These are phyloP conservation scores for Solanum piurae DNA, from an alignment of 257 asterid species.

Conservation along the genomic window DNA sequence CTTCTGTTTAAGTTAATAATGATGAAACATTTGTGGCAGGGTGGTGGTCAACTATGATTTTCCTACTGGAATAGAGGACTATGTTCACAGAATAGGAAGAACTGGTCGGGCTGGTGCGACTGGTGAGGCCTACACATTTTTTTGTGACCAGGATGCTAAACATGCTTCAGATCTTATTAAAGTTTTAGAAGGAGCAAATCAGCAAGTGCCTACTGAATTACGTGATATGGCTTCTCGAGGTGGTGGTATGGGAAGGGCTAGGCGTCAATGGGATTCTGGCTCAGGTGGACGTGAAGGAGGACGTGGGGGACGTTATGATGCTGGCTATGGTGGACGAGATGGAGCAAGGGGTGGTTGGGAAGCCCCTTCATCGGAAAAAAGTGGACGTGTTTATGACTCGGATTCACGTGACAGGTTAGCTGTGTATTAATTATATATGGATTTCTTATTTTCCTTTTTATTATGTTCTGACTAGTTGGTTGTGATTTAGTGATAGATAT, in stretches of 20 bases:
- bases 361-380: conserved; percentile 22
- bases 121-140: conserved; percentile 75
- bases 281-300: conserved; percentile 54
- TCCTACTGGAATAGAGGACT: conserved; percentile 92
- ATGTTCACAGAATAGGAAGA: conserved; percentile 99
- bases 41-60: conserved; percentile 89
- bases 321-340: conserved; percentile 37
- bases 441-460: not conserved
- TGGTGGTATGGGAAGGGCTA: conserved; percentile 66
- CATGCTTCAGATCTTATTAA: conserved; percentile 79
- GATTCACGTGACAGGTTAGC: conserved; percentile 45
- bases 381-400: conserved; percentile 28
- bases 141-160: conserved; percentile 73
- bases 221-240: conserved; percentile 79
- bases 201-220: conserved; percentile 63
- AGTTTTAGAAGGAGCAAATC: conserved; percentile 85
- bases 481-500: conserved; percentile 21
- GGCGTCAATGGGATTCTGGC: conserved; percentile 74
- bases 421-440: not conserved
- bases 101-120: conserved; percentile 99
- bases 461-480: not conserved
- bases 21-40: conserved; percentile 30
- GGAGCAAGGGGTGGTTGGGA: conserved; percentile 45
- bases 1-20: not conserved
- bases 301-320: conserved; percentile 42